These are phyloP conservation scores for Russula sp. DNA, from an alignment of 768 basidiomycete species.

Conservation along the genomic window DNA sequence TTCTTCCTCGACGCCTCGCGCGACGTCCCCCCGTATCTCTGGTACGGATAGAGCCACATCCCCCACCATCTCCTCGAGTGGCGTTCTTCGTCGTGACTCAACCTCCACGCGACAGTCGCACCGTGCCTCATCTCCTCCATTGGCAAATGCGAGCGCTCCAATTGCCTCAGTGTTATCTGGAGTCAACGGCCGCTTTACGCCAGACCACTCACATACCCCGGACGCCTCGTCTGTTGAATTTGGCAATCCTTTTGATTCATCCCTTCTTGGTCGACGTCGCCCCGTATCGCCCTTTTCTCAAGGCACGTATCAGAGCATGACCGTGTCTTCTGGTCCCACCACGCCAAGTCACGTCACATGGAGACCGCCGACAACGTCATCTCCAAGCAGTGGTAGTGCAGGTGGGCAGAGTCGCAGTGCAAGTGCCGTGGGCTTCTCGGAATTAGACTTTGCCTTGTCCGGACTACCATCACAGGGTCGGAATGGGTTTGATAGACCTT, in stretches of 20 bases:
- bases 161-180: constrained; percentile 39
- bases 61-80: constrained; percentile 32
- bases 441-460: constrained; percentile 25
- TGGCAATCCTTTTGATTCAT: constrained; percentile 33
- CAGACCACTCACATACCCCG: constrained; percentile 33
- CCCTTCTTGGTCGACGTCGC: constrained; percentile 48
- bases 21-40: constrained; percentile 53
- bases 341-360: constrained; percentile 78
- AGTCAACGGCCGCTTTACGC: constrained; percentile 58
- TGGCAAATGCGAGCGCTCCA: constrained; percentile 30
- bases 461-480: constrained; percentile 21
- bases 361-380: constrained; percentile 36
- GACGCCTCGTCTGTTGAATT: constrained; percentile 22
- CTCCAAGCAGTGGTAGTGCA: constrained; percentile 27
- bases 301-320: constrained; percentile 52
- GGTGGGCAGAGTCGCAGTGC: constrained; percentile 47
- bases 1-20: constrained; percentile 66
- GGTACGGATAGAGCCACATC: constrained; percentile 28
- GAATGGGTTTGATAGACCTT: constrained; percentile 15
- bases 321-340: constrained; percentile 41
- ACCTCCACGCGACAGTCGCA: constrained; percentile 38
- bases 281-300: constrained; percentile 68
- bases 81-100: constrained; percentile 47
- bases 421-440: constrained; percentile 41
- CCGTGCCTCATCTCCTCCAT: constrained; percentile 41